Conservation (phyloP, 768 basidiomycete genomes). For the Podaxis mareebaensis region DNA sequence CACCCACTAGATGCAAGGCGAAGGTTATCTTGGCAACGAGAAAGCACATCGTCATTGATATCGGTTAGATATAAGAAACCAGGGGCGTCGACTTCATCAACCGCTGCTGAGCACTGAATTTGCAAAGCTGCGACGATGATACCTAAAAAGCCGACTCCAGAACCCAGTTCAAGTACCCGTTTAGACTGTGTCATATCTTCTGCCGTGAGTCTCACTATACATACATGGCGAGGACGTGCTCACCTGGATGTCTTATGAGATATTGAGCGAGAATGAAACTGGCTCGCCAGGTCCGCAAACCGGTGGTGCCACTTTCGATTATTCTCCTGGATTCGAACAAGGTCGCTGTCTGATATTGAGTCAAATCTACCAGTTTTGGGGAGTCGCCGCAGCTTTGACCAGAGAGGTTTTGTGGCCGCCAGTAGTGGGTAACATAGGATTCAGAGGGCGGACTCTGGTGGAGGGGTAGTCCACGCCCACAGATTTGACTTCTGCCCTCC, state of each 20-base stretch:
- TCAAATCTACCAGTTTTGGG: conserved; percentile 21
- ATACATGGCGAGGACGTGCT: background rate
- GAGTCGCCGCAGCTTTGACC: background rate
- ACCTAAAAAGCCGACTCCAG: conserved; percentile 76
- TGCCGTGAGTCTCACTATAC: conserved; percentile 15
- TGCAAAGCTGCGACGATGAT: conserved; percentile 63
- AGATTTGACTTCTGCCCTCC: conserved; percentile 24
- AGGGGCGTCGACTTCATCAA: background rate
- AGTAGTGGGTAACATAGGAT: conserved; percentile 71
- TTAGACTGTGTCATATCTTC: conserved; percentile 48
- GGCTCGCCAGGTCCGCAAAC: conserved; percentile 78
- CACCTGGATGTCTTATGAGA: conserved; percentile 59
- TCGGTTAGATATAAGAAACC: conserved; percentile 54
- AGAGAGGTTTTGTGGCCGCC: conserved; percentile 31
- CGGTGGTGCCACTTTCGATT: conserved; percentile 78
- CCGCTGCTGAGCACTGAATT: conserved; percentile 21
- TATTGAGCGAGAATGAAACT: conserved; percentile 66
- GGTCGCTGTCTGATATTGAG: conserved; percentile 46
- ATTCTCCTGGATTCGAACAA: conserved; percentile 73
- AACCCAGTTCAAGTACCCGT: conserved; percentile 72
- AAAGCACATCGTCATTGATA: conserved; percentile 61
- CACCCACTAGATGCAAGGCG: conserved; percentile 68
- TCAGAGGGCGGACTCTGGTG: conserved; percentile 40
- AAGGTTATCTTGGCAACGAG: conserved; percentile 60
- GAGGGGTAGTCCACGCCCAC: conserved; percentile 27